Base-by-base conservation (phyloP, 2,329 filamentous ascomycete genomes). In the Fusarium xylarioides region DNA sequence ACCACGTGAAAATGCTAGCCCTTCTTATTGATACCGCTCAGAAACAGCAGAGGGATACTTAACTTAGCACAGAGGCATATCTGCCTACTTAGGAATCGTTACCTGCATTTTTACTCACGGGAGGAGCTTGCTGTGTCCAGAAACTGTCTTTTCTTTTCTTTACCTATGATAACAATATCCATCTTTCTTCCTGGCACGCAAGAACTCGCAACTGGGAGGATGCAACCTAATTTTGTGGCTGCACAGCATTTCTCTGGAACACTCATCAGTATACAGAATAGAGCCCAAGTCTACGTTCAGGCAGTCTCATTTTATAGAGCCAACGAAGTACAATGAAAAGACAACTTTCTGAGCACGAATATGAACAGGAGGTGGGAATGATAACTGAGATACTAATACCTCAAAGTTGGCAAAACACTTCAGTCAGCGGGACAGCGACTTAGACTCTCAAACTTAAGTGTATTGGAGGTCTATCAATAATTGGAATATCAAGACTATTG, bases 1-100 rank as follows among this genome's bases (percentile, higher is more conserved):
- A 46, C 42, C 56, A 61, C 62, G 46, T 21, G 64, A 49, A 58
- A 68, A 58, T 47, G 57, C 37, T 23, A 37, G 52, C 23, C 52
- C 37, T 60, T 63, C 34, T 54, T 32, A 28, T 49, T 62, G 32
- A 32, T 42, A 43, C 44, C 42, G 35, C 34, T 49, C 47, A 43
- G 42, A 34, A 26, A 40, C 32, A 21, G 32, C 21, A 43, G n/a
- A 42, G n/a, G 46, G 28, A 35, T 52, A 26, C 21, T 35, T 47
- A 6, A 14, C 34, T 38, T 54, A 23, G 43, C 35, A 52, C 15
- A 38, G 30, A 44, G 14, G n/a, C 18, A 57, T 37, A 35, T 28
- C 32, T 54, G n/a, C 55, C 42, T 35, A 56, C 37, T 30, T 23
- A 23, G 37, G 16, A 18, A 43, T 18, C 38, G n/a, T 42, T 10